These are phyloP conservation scores for Beauveria rudraprayagi DNA, from an alignment of 2,329 filamentous ascomycete species.

Conservation along the genomic window DNA sequence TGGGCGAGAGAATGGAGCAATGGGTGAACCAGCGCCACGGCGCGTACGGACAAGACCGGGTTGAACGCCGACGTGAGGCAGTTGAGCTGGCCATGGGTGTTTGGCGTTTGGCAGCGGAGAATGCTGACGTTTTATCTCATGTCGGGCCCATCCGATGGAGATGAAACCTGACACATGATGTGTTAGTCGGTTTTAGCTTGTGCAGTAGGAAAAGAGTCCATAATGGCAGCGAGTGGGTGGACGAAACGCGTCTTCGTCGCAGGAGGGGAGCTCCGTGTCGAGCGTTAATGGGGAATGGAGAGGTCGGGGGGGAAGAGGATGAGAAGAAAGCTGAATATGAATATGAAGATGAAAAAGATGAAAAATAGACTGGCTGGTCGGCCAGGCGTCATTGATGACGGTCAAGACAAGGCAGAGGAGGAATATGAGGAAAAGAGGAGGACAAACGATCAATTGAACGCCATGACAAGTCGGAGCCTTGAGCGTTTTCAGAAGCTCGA, in stretches of 20 bases:
- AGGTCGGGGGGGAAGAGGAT: background rate
- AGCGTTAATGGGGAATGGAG: background rate
- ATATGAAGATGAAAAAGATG: background rate
- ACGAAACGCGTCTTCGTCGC: conserved; percentile 8
- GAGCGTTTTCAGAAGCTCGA: background rate
- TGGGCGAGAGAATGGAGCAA: too few relatives aligned
- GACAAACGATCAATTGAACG: background rate
- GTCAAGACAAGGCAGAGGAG: background rate
- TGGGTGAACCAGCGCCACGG: background rate
- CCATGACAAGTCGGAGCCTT: background rate
- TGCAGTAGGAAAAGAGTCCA: background rate
- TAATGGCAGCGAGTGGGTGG: background rate
- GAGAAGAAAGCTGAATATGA: background rate
- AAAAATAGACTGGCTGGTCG: background rate
- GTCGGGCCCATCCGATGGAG: background rate
- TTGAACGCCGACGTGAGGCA: background rate
- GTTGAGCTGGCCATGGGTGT: background rate
- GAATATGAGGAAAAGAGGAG: too few relatives aligned
- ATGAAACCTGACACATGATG: conserved; percentile 4
- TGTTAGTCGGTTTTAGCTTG: background rate
- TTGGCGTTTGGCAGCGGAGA: background rate
- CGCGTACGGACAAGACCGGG: background rate
- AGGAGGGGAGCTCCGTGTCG: conserved; percentile 5
- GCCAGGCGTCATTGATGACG: background rate
- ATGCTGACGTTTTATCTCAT: background rate